Evolutionary conservation across 768 basidiomycete genomes (phyloP).

Genomic region (Pleurotus citrinopileatus): DNA sequence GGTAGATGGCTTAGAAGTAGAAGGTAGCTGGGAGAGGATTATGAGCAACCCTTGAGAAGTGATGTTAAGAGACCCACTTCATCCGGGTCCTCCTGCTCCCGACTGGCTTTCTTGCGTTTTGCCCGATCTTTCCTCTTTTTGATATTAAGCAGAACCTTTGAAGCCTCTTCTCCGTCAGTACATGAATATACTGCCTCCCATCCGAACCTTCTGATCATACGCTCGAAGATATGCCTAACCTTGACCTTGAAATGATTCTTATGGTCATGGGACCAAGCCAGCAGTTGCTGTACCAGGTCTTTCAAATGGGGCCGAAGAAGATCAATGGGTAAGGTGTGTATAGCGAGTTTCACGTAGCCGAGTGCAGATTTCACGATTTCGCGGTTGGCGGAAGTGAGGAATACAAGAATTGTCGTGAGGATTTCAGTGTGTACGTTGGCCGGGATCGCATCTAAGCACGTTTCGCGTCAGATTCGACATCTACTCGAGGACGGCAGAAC

Average conservation of each 20-base stretch:
- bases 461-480: neutral
- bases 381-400: conserved; percentile 90
- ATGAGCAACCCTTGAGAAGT: conserved; percentile 5
- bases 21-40: conserved; percentile 32
- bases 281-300: conserved; percentile 76
- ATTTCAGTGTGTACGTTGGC: conserved; percentile 78
- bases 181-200: conserved; percentile 81
- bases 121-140: conserved; percentile 93
- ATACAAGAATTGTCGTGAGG: conserved; percentile 81
- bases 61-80: conserved; percentile 21
- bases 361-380: conserved; percentile 97
- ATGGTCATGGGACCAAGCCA: conserved; percentile 95
- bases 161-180: conserved; percentile 73
- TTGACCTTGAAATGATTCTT: conserved; percentile 99
- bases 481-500: conserved; percentile 14
- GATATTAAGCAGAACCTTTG: conserved; percentile 90
- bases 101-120: conserved; percentile 78
- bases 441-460: conserved; percentile 58
- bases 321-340: conserved; percentile 76
- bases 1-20: conserved; percentile 42
- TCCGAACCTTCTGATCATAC: conserved; percentile 87
- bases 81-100: conserved; percentile 57
- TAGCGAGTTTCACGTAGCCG: conserved; percentile 90
- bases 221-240: conserved; percentile 95
- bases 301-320: conserved; percentile 76